phyloP scores from a whole-genome alignment of 2,329 filamentous ascomycete genomes.

The Microcyclospora pomicola region DNA sequence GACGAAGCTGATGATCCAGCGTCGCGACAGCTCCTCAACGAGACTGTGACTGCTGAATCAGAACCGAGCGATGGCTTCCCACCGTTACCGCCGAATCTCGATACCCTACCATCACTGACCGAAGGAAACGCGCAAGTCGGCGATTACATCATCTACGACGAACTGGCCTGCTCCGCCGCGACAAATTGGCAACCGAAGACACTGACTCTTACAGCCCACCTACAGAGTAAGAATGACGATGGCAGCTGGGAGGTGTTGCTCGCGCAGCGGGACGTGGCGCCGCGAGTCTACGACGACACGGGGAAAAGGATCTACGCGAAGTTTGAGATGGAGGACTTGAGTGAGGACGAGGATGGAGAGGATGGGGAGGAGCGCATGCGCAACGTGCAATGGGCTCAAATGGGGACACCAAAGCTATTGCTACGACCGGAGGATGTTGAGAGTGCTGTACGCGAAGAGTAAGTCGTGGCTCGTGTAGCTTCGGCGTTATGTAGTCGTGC shows the following conservation, averaged over 20 bases:
- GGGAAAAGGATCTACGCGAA: constrained; percentile 62
- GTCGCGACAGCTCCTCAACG: constrained; percentile 18
- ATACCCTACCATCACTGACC: constrained; percentile 38
- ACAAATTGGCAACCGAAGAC: constrained; percentile 55
- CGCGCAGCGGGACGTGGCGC: constrained; percentile 51
- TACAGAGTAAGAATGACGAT: constrained; percentile 44
- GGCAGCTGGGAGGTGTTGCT: constrained; percentile 40
- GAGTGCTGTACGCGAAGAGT: too few relatives aligned
- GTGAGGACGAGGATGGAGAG: constrained; percentile 39
- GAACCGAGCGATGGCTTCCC: constrained; percentile 45
- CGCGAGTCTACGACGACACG: constrained; percentile 50
- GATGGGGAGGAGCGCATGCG: constrained; percentile 46
- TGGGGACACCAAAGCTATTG: constrained; percentile 52
- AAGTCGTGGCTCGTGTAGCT: too few relatives aligned
- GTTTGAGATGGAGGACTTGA: constrained; percentile 55
- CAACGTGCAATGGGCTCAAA: constrained; percentile 45
- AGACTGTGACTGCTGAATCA: constrained; percentile 7
- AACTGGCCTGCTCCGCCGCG: constrained; percentile 45
- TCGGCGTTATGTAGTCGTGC: too few relatives aligned
- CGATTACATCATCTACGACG: constrained; percentile 57
- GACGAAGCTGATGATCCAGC: constrained; percentile 15
- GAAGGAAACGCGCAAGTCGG: constrained; percentile 39
- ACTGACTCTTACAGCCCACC: constrained; percentile 47
- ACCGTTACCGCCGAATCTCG: constrained; percentile 14
- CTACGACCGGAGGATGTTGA: constrained; percentile 6